Evolutionary conservation across 352 stramenopile genomes (phyloP), one percentile per base, ranked within the genome.

Genomic region (Phytophthora boehmeriae): DNA sequence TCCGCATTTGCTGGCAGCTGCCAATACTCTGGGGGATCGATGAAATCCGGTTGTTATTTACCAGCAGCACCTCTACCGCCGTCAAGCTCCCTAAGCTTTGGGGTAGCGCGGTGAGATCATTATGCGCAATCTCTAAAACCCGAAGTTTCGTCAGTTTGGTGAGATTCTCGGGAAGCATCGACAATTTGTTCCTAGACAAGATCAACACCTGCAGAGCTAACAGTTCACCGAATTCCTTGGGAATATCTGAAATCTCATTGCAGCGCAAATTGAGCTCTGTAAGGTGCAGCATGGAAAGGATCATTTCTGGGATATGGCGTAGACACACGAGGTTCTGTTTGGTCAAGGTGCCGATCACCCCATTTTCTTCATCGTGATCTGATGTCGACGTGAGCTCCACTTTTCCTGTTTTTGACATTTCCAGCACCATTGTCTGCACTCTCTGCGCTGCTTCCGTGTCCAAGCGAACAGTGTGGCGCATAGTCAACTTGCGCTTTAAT

Each of bases 111-210:
- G 42, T 78, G 19, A 94, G 58, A 51, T 83, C 49, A 64, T 94
- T 94, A 43, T 83, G 73, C 2, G 71, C 59, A 20, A 87, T 54
- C 22, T 89, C 76, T 23, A 92, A 63, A 8, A 80, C 71, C 4
- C 62, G 66, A 20, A 94, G 63, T 2, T 75, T 66, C 4, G 50
- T 42, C n/a, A 94, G 74, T 27, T 78, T 60, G 1, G 70, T 77
- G 36, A 91, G 54, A 9, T 76, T 73, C 9, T 44, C 27, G 1
- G 80, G 80, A n/a, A 94, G 60, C 36, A 75, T 66, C 1, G 43
- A 23, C 19, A 94, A 56, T 43, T 81, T 76, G 69, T 94, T 94
- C 57, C 91, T 80, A 0, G 83, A 78, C 8, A 91, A 17, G 22
- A 80, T 52, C 20, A 92, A 70, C 10, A 82, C 61, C 14, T 80